Evolutionary conservation across 495 filamentous ascomycete species (phyloP), one percentile per base, ranked within the genome.

Genomic region (Penicillium psychrofluorescens): DNA sequence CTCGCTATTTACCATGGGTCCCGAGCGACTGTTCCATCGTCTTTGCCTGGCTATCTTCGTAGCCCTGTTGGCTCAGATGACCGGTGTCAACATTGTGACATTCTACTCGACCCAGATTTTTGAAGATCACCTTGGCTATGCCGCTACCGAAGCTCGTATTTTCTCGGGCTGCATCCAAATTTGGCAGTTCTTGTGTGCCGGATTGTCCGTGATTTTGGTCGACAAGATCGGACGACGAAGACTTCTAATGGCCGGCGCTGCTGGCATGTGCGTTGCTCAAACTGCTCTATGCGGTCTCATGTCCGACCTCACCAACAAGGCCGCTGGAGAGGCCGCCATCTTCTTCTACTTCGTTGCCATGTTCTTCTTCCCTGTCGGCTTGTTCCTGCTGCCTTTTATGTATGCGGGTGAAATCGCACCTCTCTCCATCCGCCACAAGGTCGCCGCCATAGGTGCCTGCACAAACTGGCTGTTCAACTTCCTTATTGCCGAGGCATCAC

Each of bases 341-440:
- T 59, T 74, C 34, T 77, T 83, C 50, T 59, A 78, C 27, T 84
- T 84, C 58, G 51, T 78, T 15, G 82, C 78, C 61, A 75, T 76
- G 45, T 75, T 72, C 4, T 82, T 81, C 59, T 82, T 82, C 50
- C 77, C 78, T 0, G 59, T 82, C 37, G 80, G 79, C 33, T 81
- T 79, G 76, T 67, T 83, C 14, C 77, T 77, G 34, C 79, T 81
- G 68, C 73, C 75, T 28, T 80, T 65, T 74, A 66, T 85, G 27
- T 85, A 84, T 49, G 71, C 74, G 11, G 80, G 75, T 44, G 80
- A 84, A 53, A 76, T 84, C 43, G 76, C 80, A 1, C 79, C 78
- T 13, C 59, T 83, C n/a, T 64, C 74, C 7, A 80, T 79, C 49
- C 70, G 81, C 1, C 79, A 77, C 1, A 76, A 77, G 7, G 72